A percentile compares a stretch with the other conserved stretches of the same genome.
phyloP scores from a whole-genome alignment of 2,329 filamentous ascomycete genomes.

The Hypoxylon sp. region DNA sequence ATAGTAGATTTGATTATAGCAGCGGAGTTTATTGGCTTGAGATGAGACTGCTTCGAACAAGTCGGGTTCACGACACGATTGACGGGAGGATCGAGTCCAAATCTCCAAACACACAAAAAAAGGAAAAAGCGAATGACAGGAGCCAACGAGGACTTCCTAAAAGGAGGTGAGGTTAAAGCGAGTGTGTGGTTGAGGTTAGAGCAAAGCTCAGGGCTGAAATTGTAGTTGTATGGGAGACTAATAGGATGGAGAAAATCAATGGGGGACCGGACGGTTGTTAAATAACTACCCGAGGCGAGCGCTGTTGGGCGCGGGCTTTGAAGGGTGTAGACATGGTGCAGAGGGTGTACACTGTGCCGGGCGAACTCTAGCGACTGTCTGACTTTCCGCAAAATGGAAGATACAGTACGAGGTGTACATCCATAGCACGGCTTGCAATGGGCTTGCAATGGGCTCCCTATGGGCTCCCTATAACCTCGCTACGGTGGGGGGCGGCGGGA shows the following conservation, averaged over 20 bases:
- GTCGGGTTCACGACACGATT: slow-evolving; percentile 46
- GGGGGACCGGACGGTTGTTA: slow-evolving; percentile 54
- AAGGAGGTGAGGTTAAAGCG: slow-evolving; percentile 62
- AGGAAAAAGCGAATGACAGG: slow-evolving; percentile 78
- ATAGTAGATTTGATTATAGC: slow-evolving; percentile 39
- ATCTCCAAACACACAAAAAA: slow-evolving; percentile 63
- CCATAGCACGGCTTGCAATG: neutral
- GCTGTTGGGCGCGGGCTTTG: slow-evolving; percentile 30
- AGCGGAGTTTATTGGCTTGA: slow-evolving; percentile 41
- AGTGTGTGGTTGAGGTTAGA: slow-evolving; percentile 61
- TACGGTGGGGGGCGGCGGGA: slow-evolving; percentile 25
- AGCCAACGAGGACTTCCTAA: slow-evolving; percentile 80
- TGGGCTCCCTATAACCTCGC: slow-evolving; percentile 5
- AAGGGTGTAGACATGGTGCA: slow-evolving; percentile 17
- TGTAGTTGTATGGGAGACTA: slow-evolving; percentile 53
- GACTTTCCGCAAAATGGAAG: slow-evolving; percentile 44
- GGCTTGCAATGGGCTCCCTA: slow-evolving; percentile 1
- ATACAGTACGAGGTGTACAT: slow-evolving; percentile 34
- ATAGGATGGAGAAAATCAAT: slow-evolving; percentile 51
- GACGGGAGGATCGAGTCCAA: slow-evolving; percentile 53
- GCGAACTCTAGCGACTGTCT: slow-evolving; percentile 24
- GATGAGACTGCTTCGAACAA: slow-evolving; percentile 44
- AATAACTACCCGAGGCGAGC: slow-evolving; percentile 44
- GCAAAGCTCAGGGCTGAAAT: slow-evolving; percentile 57
- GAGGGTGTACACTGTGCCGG: slow-evolving; percentile 39